Conservation (phyloP, 1,284 basidiomycete genomes). For the Thelephora terrestris region DNA sequence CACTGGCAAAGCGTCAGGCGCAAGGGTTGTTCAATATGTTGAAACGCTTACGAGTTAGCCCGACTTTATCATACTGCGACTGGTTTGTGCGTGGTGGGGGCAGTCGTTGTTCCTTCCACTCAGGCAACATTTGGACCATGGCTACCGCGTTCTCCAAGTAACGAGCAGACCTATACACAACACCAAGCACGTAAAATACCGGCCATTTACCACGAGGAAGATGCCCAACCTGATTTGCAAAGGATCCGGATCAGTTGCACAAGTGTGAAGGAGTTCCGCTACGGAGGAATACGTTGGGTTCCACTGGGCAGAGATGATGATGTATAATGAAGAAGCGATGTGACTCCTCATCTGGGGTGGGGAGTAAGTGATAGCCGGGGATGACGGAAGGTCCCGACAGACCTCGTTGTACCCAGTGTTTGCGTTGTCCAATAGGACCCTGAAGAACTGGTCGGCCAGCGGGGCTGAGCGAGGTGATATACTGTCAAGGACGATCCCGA, state of each 20-base stretch:
- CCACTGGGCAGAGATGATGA: conserved; percentile 57
- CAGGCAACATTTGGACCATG: conserved; percentile 48
- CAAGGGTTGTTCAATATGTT: conserved; percentile 8
- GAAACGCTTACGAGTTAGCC: conserved; percentile 51
- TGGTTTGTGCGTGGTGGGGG: conserved; percentile 75
- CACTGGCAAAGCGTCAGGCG: conserved; percentile 32
- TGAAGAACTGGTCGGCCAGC: conserved; percentile 56
- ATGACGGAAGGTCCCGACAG: conserved; percentile 9
- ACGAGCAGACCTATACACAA: conserved; percentile 35
- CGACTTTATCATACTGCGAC: conserved; percentile 83
- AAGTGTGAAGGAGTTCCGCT: conserved; percentile 54
- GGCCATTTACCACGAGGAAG: not conserved
- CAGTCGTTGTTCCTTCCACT: conserved; percentile 68
- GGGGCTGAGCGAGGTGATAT: conserved; percentile 56
- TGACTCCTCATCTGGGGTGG: conserved; percentile 52
- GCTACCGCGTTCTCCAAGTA: conserved; percentile 47
- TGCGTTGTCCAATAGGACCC: conserved; percentile 66
- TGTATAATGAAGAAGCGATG: conserved; percentile 61
- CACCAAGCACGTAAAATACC: no score
- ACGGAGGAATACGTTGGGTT: conserved; percentile 68
- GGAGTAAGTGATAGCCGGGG: not conserved
- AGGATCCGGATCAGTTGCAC: conserved; percentile 52
- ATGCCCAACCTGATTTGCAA: conserved; percentile 43
- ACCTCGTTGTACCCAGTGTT: conserved; percentile 82
- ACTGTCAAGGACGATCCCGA: conserved; percentile 49